Evolutionary conservation across 768 basidiomycete genomes (phyloP).

Genomic region (Boletales sp.): DNA sequence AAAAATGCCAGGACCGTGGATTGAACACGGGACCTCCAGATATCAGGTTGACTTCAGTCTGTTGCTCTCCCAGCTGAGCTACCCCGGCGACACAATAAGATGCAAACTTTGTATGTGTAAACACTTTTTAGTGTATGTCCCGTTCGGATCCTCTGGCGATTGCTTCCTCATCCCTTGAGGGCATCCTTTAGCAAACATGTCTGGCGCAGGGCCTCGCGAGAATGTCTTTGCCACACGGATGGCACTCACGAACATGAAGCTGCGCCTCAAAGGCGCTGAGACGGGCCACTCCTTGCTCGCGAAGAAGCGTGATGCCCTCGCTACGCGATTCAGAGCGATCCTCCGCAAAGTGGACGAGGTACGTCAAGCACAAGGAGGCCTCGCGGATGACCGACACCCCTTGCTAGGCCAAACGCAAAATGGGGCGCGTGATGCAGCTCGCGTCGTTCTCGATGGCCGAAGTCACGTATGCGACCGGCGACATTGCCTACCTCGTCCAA

Average conservation of each 20-base stretch:
- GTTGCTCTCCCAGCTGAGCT: slow-evolving; percentile 77
- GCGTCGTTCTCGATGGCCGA: slow-evolving; percentile 99
- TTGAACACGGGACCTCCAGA: slow-evolving; percentile 80
- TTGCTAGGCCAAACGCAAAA: slow-evolving; percentile 91
- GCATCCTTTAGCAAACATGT: slow-evolving; percentile 52
- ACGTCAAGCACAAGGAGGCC: slow-evolving; percentile 20
- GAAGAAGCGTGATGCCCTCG: slow-evolving; percentile 97
- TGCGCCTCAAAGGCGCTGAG: slow-evolving; percentile 86
- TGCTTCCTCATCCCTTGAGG: not conserved
- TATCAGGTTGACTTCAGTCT: slow-evolving; percentile 55
- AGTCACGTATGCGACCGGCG: slow-evolving; percentile 96
- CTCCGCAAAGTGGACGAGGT: slow-evolving; percentile 98
- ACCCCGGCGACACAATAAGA: slow-evolving; percentile 41
- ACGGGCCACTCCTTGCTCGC: slow-evolving; percentile 94
- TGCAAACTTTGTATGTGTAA: not conserved
- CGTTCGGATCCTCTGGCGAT: not conserved
- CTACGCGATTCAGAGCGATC: slow-evolving; percentile 91
- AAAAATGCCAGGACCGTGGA: slow-evolving; percentile 65
- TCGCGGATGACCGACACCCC: slow-evolving; percentile 18
- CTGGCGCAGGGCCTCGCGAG: slow-evolving; percentile 86
- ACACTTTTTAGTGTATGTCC: not conserved
- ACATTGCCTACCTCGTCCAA: slow-evolving; percentile 97
- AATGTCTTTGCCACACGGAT: slow-evolving; percentile 96
- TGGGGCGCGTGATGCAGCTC: slow-evolving; percentile 98
- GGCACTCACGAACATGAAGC: slow-evolving; percentile 92